Conservation (phyloP, 2,329 filamentous ascomycete species). For the Trematosphaeria pertusa region DNA sequence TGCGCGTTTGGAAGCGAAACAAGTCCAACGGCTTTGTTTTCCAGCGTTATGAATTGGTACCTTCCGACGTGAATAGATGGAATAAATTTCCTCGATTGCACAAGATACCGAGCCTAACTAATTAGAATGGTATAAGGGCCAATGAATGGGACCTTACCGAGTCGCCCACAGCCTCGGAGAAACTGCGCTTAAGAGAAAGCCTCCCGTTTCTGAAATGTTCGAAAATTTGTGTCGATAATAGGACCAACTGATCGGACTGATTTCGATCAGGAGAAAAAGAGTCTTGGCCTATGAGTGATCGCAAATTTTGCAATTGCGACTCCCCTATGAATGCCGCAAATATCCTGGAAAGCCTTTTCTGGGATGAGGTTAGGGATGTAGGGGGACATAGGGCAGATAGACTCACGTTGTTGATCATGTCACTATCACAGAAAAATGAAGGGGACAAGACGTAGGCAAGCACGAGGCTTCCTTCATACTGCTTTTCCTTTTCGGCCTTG, state of each 20-base stretch:
- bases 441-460: constrained; percentile 16
- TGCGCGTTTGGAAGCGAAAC: constrained; percentile 18
- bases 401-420: constrained; percentile 16
- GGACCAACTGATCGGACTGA: constrained; percentile 13
- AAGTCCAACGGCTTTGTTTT: constrained; percentile 13
- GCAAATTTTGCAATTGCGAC: constrained; percentile 10
- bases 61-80: constrained; percentile 12
- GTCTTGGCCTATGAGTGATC: constrained; percentile 11
- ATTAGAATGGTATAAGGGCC: constrained; percentile 8
- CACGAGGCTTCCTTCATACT: constrained; percentile 6
- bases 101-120: constrained; percentile 10
- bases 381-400: not conserved
- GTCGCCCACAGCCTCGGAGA: constrained; percentile 2
- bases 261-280: constrained; percentile 7
- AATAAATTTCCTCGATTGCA: constrained; percentile 9
- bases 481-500: constrained; percentile 7
- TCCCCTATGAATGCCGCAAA: constrained; percentile 17
- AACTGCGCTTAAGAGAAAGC: constrained; percentile 14
- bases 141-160: constrained; percentile 11
- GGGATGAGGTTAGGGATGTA: constrained; percentile 2
- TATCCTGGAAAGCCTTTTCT: constrained; percentile 16
- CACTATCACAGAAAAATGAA: constrained; percentile 14
- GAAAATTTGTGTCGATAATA: constrained; percentile 17
- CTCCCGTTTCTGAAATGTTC: constrained; percentile 21
- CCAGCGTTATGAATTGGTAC: constrained; percentile 8